phyloP scores from a whole-genome alignment of 768 basidiomycete genomes.

The Phylloporus arenicola region DNA sequence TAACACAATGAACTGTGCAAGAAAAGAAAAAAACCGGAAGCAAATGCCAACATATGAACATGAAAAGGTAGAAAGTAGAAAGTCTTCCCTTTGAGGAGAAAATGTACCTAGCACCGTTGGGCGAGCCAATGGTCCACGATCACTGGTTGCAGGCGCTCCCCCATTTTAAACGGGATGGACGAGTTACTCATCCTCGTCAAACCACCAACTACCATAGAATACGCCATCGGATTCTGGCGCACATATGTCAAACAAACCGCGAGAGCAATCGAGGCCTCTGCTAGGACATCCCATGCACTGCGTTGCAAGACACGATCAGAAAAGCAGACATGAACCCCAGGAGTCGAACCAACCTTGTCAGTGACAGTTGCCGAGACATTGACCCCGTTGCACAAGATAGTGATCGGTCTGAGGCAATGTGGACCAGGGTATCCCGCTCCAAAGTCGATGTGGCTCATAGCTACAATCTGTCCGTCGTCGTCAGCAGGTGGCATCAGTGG shows the following conservation, averaged over 20 bases:
- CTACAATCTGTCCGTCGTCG: slow-evolving; percentile 18
- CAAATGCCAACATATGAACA: not conserved
- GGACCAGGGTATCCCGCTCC: slow-evolving; percentile 57
- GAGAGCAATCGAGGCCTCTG: slow-evolving; percentile 63
- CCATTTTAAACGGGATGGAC: not conserved
- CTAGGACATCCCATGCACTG: slow-evolving; percentile 64
- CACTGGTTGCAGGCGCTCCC: too few relatives aligned
- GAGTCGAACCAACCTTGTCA: slow-evolving; percentile 46
- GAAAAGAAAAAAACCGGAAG: not conserved
- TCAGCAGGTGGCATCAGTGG: not conserved
- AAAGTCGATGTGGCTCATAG: slow-evolving; percentile 38
- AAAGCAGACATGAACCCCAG: not conserved
- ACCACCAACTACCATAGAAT: slow-evolving; percentile 56
- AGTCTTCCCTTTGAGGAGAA: not conserved
- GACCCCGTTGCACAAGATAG: slow-evolving; percentile 53
- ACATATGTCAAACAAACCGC: slow-evolving; percentile 61
- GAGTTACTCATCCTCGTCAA: slow-evolving; percentile 31
- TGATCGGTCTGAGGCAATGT: slow-evolving; percentile 59
- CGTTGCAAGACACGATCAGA: slow-evolving; percentile 2
- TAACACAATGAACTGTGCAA: not conserved
- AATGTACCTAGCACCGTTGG: not conserved
- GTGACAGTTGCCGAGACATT: slow-evolving; percentile 48
- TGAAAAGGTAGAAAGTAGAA: not conserved
- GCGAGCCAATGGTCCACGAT: not conserved
- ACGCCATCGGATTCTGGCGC: slow-evolving; percentile 45